Base-by-base conservation (phyloP, 2,329 filamentous ascomycete species). In the Emericellopsis atlantica region DNA sequence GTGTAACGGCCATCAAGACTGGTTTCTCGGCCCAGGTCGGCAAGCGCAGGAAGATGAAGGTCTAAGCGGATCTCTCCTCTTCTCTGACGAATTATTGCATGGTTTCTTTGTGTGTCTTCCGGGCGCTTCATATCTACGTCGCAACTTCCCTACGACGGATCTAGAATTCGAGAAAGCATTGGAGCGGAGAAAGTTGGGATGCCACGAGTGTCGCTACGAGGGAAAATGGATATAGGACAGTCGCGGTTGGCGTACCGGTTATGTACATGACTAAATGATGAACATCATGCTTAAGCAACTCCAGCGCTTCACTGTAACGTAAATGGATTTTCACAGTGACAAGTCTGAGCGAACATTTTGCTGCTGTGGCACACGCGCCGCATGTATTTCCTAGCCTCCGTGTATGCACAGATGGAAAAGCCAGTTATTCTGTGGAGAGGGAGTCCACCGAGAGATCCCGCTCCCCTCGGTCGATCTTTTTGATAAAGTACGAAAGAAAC, bases 21-120 rank as follows among this genome's bases (percentile, higher is more conserved):
- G 92, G 92, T 88, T 98, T 98, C 88, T 93, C 89, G 57, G 92
- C 92, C 65, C 92, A 96, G 70, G 85, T 98, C 65, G 92, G 92
- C 64, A 95, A 95, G 84, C 84, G 92, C 76, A 92, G 81, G 75
- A 93, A 93, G 78, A 84, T 88, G 71, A 78, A 86, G 65, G 84
- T 74, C 65, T 93, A 88, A 74, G 38, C 18, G 9, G 6, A 11
- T 15, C 37, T 29, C 29, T 35, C 26, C 32, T 24, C n/a, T 36
- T 21, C 34, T 18, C 10, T 15, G 12, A 6, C 18, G 9, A 14
- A 12, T 32, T 37, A 26, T 31, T 26, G 18, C 18, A 26, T 26
- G 16, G 10, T 37, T 37, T 10, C 4, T 29, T 29, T 29, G 12
- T 29, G 8, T 21, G 33, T 16, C 4, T 16, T 35, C 15, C 33